A percentile compares a stretch with the other conserved stretches of the same genome.
These are phyloP conservation scores for Plantago elongata DNA, from an alignment of 257 asterid species.

Conservation along the genomic window DNA sequence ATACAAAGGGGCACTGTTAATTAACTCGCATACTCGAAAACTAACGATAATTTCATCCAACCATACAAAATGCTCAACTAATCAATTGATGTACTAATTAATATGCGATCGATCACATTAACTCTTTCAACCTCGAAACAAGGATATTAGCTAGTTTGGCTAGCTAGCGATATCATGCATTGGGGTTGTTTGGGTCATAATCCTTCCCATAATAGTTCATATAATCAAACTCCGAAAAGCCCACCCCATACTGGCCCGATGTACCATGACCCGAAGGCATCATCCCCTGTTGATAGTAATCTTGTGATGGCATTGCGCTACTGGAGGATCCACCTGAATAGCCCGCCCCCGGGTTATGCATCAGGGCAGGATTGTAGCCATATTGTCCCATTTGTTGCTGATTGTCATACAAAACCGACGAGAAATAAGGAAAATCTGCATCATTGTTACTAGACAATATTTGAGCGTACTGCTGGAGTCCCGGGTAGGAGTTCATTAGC, in stretches of 20 bases:
- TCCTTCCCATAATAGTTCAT: conserved; percentile 26
- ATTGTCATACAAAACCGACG: conserved; percentile 40
- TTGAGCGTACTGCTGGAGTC: conserved; percentile 65
- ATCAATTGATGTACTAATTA: no score
- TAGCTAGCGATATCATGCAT: conserved; percentile 13
- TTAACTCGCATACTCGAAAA: no score
- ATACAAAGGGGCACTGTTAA: no score
- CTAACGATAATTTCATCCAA: no score
- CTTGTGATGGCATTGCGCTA: conserved; percentile 8
- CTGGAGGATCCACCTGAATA: conserved; percentile 6
- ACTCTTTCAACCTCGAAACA: no score
- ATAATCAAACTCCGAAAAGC: conserved; percentile 25
- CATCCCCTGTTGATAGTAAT: conserved; percentile 19
- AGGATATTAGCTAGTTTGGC: no score
- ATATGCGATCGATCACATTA: no score
- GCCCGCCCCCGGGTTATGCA: not conserved
- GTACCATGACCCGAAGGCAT: not conserved
- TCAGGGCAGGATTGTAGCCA: conserved; percentile 11
- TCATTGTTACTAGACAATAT: conserved; percentile 54
- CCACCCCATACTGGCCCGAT: conserved; percentile 20
- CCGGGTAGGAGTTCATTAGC: conserved; percentile 43
- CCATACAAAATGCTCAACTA: no score
- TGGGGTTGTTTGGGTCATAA: conserved; percentile 31
- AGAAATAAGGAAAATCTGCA: conserved; percentile 48
- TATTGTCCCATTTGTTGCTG: conserved; percentile 22